Evolutionary conservation across 2,329 filamentous ascomycete species (phyloP).

Genomic region (Colletotrichum sp.): DNA sequence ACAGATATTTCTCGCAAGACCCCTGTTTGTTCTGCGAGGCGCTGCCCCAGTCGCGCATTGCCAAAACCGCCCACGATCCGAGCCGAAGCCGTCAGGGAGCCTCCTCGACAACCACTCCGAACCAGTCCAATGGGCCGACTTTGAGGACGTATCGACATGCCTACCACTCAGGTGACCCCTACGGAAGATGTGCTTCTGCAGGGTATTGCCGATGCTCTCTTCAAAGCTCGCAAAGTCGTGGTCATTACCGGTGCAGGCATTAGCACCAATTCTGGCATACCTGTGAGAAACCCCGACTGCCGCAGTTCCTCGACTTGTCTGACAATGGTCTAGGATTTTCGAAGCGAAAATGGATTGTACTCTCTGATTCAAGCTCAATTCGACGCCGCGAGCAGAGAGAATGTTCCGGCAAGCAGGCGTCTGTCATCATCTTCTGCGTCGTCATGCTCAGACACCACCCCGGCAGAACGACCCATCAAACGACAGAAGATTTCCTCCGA

Average conservation of each 20-base stretch:
- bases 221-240: conserved; percentile 71
- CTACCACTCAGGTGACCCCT: conserved; percentile 60
- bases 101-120: background rate
- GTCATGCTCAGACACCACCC: conserved; percentile 3
- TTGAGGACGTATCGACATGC: conserved; percentile 49
- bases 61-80: background rate
- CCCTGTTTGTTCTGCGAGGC: background rate
- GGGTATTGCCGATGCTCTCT: conserved; percentile 67
- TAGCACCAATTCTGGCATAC: conserved; percentile 78
- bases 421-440: background rate
- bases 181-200: conserved; percentile 61
- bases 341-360: conserved; percentile 75
- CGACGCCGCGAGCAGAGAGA: conserved; percentile 51
- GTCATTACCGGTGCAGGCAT: conserved; percentile 77
- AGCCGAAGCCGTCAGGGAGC: background rate
- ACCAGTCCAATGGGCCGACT: conserved; percentile 16
- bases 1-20: background rate
- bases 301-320: background rate
- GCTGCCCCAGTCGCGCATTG: background rate
- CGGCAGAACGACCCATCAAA: conserved; percentile 32
- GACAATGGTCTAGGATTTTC: conserved; percentile 63
- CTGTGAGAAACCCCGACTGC: conserved; percentile 52
- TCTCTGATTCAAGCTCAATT: conserved; percentile 74
- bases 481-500: conserved; percentile 36
- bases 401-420: background rate